Base-by-base conservation (phyloP, 257 asterid genomes). In the Paraleonurus japonicus region DNA sequence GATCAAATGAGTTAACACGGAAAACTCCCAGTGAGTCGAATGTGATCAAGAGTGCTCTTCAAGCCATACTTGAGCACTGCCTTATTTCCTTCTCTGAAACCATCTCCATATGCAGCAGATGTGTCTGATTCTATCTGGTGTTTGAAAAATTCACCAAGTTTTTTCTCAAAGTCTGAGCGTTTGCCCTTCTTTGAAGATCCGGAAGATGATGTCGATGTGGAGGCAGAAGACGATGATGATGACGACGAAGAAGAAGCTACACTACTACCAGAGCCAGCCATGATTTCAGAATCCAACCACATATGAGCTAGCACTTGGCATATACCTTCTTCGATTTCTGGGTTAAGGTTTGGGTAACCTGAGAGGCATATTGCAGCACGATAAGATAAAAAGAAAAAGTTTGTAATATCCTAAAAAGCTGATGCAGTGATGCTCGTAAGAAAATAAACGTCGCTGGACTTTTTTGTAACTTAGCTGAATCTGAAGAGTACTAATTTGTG, bases 121-220 rank as follows among this genome's bases (percentile, higher is more conserved):
- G 91, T 85, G 71, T 95, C 99, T 39, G 99, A 87, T 81, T 95
- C 99, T 54, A 95, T 95, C 88, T 95, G 99, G 79, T 92, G 97
- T 79, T 79, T 86, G 84, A 95, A 95, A 80, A 89, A 95, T 65
- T 88, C 96, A 0, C 99, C 98, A 5, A 88, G 87, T 75, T 85
- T 88, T 81, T 86, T 95, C 94, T 95, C 99, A 30, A 92, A 92
- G 30, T 88, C 78, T 1, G 99, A 95, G 47, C 97, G 77, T 78
- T 85, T 92, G 0, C 99, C 99, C 81, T 95, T 92, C 82, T 95
- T 95, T 17, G 98, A 92, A 33, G 97, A 83, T 0, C 74, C 75
- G 0, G 79, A 62, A 3, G 78, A 55, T 0, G 82, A 58, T 37
- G 77, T 45, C 24, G 71, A 32, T 3, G 83, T 73, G 2, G 95